These are phyloP conservation scores for Hypoxylon intermedium DNA, from an alignment of 495 filamentous ascomycete genomes.

Conservation along the genomic window DNA sequence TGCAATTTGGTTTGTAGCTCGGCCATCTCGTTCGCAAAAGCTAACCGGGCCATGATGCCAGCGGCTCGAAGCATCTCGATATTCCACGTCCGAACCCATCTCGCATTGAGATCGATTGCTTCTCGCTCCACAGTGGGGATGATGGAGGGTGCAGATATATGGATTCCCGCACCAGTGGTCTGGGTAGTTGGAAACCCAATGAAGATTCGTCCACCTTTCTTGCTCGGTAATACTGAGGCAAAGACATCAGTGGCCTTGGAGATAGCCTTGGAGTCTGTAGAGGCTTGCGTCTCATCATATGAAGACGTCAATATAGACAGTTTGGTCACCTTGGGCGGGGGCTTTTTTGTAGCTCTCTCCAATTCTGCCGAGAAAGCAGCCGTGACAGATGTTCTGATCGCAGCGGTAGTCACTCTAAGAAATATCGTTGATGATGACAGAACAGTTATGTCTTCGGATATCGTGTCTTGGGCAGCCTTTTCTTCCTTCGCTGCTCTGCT, in stretches of 20 bases:
- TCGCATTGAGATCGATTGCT: slow-evolving; percentile 93
- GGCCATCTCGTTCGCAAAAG: slow-evolving; percentile 84
- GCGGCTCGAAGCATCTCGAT: slow-evolving; percentile 90
- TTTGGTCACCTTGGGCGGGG: slow-evolving; percentile 84
- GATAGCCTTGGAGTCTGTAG: slow-evolving; percentile 48
- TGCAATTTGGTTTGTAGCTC: slow-evolving; percentile 68
- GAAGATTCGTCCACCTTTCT: slow-evolving; percentile 84
- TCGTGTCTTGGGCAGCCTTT: slow-evolving; percentile 59
- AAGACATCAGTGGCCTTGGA: slow-evolving; percentile 77
- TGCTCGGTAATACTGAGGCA: slow-evolving; percentile 85
- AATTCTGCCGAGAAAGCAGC: slow-evolving; percentile 77
- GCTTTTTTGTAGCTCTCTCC: slow-evolving; percentile 96
- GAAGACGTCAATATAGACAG: slow-evolving; percentile 89
- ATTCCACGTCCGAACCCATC: slow-evolving; percentile 94
- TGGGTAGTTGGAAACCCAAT: slow-evolving; percentile 98
- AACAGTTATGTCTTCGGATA: slow-evolving; percentile 71
- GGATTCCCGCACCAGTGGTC: slow-evolving; percentile 90
- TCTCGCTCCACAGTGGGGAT: slow-evolving; percentile 99
- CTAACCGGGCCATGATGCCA: slow-evolving; percentile 87
- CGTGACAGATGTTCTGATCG: slow-evolving; percentile 73
- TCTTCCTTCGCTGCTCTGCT: slow-evolving; percentile 61
- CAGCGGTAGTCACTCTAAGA: slow-evolving; percentile 83
- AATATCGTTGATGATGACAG: slow-evolving; percentile 78
- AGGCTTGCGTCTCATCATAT: slow-evolving; percentile 78
- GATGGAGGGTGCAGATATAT: slow-evolving; percentile 97